phyloP scores from a whole-genome alignment of 2,329 filamentous ascomycete species.

The Arthrobotrys pseudoclavata region DNA sequence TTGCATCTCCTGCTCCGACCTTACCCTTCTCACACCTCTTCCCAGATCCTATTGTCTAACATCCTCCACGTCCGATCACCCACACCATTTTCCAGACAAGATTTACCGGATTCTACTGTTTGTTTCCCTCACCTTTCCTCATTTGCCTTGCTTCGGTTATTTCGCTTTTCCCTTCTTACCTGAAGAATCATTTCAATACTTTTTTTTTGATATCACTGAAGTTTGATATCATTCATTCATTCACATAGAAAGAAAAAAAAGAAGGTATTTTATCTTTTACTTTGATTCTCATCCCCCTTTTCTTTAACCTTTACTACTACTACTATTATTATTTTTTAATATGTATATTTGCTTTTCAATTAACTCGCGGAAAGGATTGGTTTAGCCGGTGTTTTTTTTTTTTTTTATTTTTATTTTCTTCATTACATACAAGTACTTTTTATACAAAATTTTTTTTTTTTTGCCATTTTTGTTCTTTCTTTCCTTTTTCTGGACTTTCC shows the following conservation, averaged over 20 bases:
- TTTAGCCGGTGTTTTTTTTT: neutral
- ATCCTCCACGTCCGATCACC: conserved; percentile 4
- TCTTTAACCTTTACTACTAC: no score
- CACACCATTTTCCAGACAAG: conserved; percentile 7
- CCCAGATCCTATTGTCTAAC: neutral
- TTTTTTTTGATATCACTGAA: no score
- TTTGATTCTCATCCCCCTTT: no score
- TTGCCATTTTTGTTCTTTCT: conserved; percentile 57
- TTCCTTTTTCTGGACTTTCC: conserved; percentile 52
- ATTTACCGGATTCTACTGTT: conserved; percentile 8
- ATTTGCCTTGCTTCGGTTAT: conserved; percentile 22
- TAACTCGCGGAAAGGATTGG: no score
- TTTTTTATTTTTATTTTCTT: conserved; percentile 21
- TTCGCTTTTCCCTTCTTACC: conserved; percentile 15
- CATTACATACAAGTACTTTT: no score
- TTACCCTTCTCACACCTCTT: conserved; percentile 4
- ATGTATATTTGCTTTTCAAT: no score
- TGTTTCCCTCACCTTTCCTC: conserved; percentile 7
- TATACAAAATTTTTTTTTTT: conserved; percentile 50
- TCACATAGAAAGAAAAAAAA: no score
- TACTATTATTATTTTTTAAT: no score
- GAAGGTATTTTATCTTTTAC: no score
- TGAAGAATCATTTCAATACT: conserved; percentile 20
- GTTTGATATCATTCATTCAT: no score
- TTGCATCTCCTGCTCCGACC: conserved; percentile 46